phyloP scores from a whole-genome alignment of 2,329 filamentous ascomycete genomes.

The Plectosphaerella plurivora region DNA sequence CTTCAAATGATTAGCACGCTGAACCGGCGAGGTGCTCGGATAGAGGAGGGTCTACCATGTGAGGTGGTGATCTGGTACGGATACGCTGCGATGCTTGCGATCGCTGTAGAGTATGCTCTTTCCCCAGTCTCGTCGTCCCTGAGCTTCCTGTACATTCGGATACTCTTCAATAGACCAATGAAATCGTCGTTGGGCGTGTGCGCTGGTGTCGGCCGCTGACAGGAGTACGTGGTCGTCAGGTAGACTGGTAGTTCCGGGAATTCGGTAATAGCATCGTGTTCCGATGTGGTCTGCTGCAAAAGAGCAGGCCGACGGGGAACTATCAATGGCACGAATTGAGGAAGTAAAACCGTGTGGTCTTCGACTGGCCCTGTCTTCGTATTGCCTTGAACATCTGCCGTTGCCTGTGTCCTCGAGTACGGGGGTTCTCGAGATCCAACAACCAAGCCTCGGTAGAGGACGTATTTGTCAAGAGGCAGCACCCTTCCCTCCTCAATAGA shows the following conservation, averaged over 20 bases:
- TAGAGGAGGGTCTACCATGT: neutral
- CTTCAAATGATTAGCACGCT: slow-evolving; percentile 19
- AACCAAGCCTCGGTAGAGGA: slow-evolving; percentile 49
- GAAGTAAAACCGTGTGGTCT: neutral
- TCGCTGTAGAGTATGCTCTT: slow-evolving; percentile 81
- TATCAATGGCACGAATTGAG: neutral
- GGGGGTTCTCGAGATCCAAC: slow-evolving; percentile 1
- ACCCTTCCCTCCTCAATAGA: slow-evolving; percentile 39
- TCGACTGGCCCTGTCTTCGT: too few species aligned
- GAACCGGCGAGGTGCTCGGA: neutral
- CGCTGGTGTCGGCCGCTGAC: slow-evolving; percentile 69
- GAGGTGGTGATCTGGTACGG: slow-evolving; percentile 45
- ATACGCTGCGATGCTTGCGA: slow-evolving; percentile 80
- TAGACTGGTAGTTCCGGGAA: slow-evolving; percentile 60
- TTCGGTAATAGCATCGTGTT: slow-evolving; percentile 57
- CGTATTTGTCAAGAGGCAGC: slow-evolving; percentile 44
- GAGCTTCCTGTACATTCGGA: slow-evolving; percentile 66
- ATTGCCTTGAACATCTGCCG: too few species aligned
- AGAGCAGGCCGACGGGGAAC: slow-evolving; percentile 31
- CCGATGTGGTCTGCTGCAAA: slow-evolving; percentile 69
- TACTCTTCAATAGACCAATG: slow-evolving; percentile 67
- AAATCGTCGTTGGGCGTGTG: slow-evolving; percentile 71
- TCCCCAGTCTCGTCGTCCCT: slow-evolving; percentile 74
- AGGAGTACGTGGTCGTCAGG: slow-evolving; percentile 60
- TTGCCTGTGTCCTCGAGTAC: too few species aligned